phyloP scores from a whole-genome alignment of 768 basidiomycete genomes.

The Kwoniella sp. region DNA sequence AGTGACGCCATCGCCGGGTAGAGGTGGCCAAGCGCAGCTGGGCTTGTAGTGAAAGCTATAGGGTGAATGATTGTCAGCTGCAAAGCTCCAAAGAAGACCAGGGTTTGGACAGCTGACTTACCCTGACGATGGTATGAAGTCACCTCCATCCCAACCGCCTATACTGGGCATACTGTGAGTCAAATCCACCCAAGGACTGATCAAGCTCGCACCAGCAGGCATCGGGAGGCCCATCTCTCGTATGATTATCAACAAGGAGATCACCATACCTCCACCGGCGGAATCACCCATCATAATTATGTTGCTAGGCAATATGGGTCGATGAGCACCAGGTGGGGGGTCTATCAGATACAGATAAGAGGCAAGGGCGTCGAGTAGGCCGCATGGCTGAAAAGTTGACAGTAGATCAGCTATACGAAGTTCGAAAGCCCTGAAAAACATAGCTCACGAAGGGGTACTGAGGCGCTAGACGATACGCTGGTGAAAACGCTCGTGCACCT shows the following conservation, averaged over 20 bases:
- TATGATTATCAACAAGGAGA: slow-evolving; percentile 50
- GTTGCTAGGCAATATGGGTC: slow-evolving; percentile 44
- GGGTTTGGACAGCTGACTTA: slow-evolving; percentile 14
- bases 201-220: slow-evolving; percentile 53
- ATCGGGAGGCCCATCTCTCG: slow-evolving; percentile 52
- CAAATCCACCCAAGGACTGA: slow-evolving; percentile 54
- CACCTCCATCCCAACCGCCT: slow-evolving; percentile 40
- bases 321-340: slow-evolving; percentile 48
- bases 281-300: slow-evolving; percentile 55
- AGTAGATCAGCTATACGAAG: neutral
- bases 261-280: slow-evolving; percentile 51
- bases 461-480: slow-evolving; percentile 49
- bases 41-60: slow-evolving; percentile 51
- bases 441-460: slow-evolving; percentile 54
- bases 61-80: slow-evolving; percentile 3
- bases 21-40: slow-evolving; percentile 46
- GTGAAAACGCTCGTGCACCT: slow-evolving; percentile 55
- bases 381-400: slow-evolving; percentile 40
- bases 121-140: slow-evolving; percentile 49
- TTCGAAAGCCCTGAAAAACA: neutral
- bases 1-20: slow-evolving; percentile 42
- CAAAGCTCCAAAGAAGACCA: neutral
- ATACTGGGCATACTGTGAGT: slow-evolving; percentile 55
- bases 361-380: slow-evolving; percentile 49
- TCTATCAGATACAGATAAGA: slow-evolving; percentile 53